phyloP scores from a whole-genome alignment of 2,329 filamentous ascomycete species.

The Lomentospora prolificans region DNA sequence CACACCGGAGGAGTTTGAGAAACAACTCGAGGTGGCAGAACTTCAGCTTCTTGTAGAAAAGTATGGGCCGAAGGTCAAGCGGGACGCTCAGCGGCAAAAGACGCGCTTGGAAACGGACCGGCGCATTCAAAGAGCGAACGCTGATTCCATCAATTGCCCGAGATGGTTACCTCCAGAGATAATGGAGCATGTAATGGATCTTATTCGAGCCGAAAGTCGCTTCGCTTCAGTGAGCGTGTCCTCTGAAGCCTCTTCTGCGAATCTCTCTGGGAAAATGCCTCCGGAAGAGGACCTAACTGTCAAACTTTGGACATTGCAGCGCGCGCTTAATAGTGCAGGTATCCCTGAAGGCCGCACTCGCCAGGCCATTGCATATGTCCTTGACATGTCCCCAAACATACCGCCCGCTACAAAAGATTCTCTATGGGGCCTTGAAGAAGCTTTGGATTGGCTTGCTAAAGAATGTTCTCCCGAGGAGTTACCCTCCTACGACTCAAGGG shows the following conservation, averaged over 20 bases:
- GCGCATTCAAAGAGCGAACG: constrained; percentile 69
- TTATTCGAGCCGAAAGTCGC: constrained; percentile 57
- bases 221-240: constrained; percentile 29
- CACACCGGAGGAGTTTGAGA: constrained; percentile 82
- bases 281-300: constrained; percentile 71
- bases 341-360: constrained; percentile 57
- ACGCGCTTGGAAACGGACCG: constrained; percentile 75
- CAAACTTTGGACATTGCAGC: constrained; percentile 76
- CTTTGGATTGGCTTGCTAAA: constrained; percentile 81
- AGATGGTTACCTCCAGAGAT: constrained; percentile 77
- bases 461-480: constrained; percentile 61
- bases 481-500: constrained; percentile 55
- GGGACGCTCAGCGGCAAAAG: constrained; percentile 69
- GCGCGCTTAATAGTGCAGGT: constrained; percentile 57
- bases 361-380: constrained; percentile 53
- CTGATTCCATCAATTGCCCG: constrained; percentile 59
- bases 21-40: constrained; percentile 80
- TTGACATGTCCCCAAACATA: constrained; percentile 57
- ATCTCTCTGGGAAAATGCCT: constrained; percentile 35
- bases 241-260: constrained; percentile 26
- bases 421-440: constrained; percentile 80
- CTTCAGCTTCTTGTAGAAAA: constrained; percentile 83
- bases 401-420: constrained; percentile 48
- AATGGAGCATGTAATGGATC: constrained; percentile 64
- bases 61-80: constrained; percentile 65